phyloP scores from a whole-genome alignment of 148 eudicot genomes.

The Rheum nobile region DNA sequence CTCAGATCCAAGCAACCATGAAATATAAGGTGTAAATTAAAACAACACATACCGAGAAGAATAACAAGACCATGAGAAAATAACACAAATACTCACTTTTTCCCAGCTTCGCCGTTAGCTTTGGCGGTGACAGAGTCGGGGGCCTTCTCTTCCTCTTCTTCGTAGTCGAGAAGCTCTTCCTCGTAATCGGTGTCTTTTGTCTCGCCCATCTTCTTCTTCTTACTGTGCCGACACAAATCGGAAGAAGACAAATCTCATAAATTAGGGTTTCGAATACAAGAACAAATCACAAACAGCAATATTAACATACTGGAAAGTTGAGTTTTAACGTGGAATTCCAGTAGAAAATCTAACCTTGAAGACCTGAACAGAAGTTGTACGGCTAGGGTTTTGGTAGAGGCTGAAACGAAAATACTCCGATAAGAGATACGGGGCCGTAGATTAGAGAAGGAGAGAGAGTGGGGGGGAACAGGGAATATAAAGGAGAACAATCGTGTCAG shows the following conservation, averaged over 20 bases:
- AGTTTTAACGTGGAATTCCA: background rate
- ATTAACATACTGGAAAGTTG: background rate
- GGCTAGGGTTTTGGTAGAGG: slow-evolving; percentile 7
- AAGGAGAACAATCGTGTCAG: background rate
- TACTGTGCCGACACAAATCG: background rate
- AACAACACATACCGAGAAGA: background rate
- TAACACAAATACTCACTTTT: slow-evolving; percentile 23
- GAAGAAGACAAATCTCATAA: background rate
- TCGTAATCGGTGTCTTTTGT: slow-evolving; percentile 44
- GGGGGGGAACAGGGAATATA: background rate
- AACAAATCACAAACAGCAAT: background rate
- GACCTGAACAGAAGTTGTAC: background rate
- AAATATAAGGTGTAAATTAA: background rate
- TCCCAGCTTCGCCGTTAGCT: slow-evolving; percentile 41
- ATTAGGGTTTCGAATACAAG: background rate
- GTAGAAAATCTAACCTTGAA: background rate
- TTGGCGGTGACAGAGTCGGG: slow-evolving; percentile 31
- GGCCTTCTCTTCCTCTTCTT: slow-evolving; percentile 48
- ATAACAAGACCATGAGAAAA: background rate
- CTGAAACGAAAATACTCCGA: background rate
- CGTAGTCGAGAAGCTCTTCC: slow-evolving; percentile 58
- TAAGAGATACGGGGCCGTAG: slow-evolving; percentile 7
- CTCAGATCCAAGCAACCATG: background rate
- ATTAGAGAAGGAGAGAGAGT: background rate
- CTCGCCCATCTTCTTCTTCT: slow-evolving; percentile 28